Evolutionary conservation across 805 yeast genomes (phyloP), one percentile per base, ranked within the genome.

Genomic region (Saccharomycopsis javanensis): DNA sequence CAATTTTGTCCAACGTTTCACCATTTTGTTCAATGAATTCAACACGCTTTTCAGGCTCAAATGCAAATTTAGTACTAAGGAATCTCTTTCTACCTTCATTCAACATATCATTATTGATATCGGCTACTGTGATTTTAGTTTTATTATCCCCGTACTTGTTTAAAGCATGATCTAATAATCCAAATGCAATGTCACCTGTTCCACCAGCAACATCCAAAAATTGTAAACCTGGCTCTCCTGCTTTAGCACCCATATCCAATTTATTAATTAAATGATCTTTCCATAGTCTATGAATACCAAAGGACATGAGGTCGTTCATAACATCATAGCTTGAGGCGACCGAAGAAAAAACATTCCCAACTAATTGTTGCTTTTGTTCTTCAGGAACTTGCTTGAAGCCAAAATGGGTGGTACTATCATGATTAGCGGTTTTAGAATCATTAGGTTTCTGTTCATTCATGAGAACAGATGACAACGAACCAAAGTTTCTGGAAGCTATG

Each of bases 191-290:
- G 68, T 92, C 99, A 53, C 98, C 99, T 10, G 98, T 89, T 25
- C 99, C 99, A 60, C 99, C 99, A 33, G 99, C 99, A 57, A 92
- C 98, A 70, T 92, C 99, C 62, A 92, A 77, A 66, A 92, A 91
- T 59, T 83, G 81, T 64, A 92, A 74, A 2, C 97, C 96, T 63
- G 84, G 80, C 13, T 82, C 79, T 51, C 91, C 94, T 5, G 96
- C 91, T 67, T 97, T 80, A 75, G 82, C 83, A 38, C 99, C 99
- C 46, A 97, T 96, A 67, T 92, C 97, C 57, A 92, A 75, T 63
- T 88, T 82, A 64, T 82, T 78, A 65, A 92, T 90, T 69, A 92
- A 85, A 67, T 91, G 96, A 67, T 80, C 82, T 68, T 92, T 92
- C 99, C 99, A 92, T 51, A 92, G 74, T 65, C 99, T 79, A 70